A percentile compares a stretch with the other conserved stretches of the same genome.
phyloP scores from a whole-genome alignment of 371 early-diverging fungal species.

The Capillidium heterosporum region DNA sequence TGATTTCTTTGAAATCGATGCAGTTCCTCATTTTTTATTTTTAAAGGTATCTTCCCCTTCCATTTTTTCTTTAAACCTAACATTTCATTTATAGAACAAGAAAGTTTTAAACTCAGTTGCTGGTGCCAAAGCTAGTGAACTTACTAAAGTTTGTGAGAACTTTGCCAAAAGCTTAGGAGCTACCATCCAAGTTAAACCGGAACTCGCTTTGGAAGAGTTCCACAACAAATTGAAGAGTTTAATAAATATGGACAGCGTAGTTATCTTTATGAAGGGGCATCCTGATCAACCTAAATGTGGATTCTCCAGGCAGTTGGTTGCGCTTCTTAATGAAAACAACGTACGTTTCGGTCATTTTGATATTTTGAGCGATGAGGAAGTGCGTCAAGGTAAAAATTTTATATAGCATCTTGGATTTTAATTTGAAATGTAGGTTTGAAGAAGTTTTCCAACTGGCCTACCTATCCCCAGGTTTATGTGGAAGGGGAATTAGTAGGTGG shows the following conservation, averaged over 20 bases:
- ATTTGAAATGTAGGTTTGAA: conserved; percentile 35
- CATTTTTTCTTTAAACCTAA: not conserved
- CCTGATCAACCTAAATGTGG: conserved; percentile 57
- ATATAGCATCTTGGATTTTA: not conserved
- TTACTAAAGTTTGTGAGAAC: conserved; percentile 48
- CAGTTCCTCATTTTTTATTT: conserved; percentile 81
- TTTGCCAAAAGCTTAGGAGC: conserved; percentile 31
- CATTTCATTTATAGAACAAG: conserved; percentile 20
- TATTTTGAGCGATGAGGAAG: conserved; percentile 74
- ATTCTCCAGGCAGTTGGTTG: conserved; percentile 52
- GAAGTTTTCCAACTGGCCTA: conserved; percentile 75
- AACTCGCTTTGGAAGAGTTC: conserved; percentile 24
- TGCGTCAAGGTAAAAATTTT: conserved; percentile 43
- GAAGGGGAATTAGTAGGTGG: conserved; percentile 79
- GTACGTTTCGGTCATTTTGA: conserved; percentile 69
- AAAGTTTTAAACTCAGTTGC: conserved; percentile 57
- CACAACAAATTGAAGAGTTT: conserved; percentile 46
- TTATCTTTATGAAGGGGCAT: conserved; percentile 90
- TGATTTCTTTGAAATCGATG: conserved; percentile 66
- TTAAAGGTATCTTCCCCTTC: conserved; percentile 31
- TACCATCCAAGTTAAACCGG: conserved; percentile 11
- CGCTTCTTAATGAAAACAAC: conserved; percentile 40
- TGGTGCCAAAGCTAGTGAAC: conserved; percentile 74
- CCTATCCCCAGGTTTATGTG: conserved; percentile 74
- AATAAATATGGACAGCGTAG: conserved; percentile 48